phyloP scores from a whole-genome alignment of 2,329 filamentous ascomycete species.

The Didymosphaeria variabile region DNA sequence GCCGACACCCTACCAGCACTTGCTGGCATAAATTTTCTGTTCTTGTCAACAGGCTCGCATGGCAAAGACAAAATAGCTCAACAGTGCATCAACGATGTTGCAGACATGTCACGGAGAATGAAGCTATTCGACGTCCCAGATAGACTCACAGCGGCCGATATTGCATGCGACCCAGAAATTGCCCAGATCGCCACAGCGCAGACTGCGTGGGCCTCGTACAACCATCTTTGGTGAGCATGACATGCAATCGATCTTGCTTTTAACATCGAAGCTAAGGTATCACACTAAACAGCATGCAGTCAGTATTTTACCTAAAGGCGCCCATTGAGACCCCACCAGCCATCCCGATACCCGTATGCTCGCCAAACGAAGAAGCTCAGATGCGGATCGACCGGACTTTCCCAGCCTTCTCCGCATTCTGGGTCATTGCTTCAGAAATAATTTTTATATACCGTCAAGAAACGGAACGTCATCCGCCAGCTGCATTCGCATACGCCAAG shows the following conservation, averaged over 20 bases:
- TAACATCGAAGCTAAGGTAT: not conserved
- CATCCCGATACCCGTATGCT: not conserved
- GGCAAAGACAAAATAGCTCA: not conserved
- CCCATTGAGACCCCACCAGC: not conserved
- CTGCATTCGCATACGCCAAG: slow-evolving; percentile 10
- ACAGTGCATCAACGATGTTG: not conserved
- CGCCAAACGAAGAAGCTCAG: not conserved
- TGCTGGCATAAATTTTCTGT: not conserved
- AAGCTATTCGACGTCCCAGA: slow-evolving; percentile 5
- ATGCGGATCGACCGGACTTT: not conserved
- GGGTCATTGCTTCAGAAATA: not conserved
- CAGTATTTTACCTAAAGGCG: not conserved
- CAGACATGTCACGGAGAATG: slow-evolving; percentile 2
- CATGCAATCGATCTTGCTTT: not conserved
- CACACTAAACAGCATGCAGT: not conserved
- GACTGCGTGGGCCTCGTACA: slow-evolving; percentile 11
- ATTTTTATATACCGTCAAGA: not conserved
- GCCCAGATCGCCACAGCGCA: not conserved
- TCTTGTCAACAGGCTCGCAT: not conserved
- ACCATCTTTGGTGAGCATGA: slow-evolving; percentile 6
- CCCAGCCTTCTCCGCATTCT: not conserved
- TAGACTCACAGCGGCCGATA: not conserved
- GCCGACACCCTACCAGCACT: slow-evolving; percentile 6
- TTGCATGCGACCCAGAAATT: not conserved
- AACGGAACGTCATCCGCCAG: not conserved